These are phyloP conservation scores for Entophlyctis helioformis DNA, from an alignment of 192 early-diverging fungal species.

Conservation along the genomic window DNA sequence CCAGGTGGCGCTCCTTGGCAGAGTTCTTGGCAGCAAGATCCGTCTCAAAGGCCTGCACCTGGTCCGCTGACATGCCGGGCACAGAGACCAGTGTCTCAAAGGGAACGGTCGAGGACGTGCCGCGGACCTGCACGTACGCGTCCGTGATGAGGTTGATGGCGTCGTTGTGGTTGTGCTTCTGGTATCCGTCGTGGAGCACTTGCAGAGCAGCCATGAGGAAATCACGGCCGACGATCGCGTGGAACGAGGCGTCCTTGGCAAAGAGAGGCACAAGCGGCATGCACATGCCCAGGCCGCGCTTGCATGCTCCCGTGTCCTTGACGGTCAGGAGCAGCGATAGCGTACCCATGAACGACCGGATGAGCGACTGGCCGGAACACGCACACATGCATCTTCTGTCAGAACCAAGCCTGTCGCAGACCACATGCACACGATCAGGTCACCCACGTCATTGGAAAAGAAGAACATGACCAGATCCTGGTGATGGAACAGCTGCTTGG, in stretches of 20 bases:
- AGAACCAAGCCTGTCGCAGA: no score
- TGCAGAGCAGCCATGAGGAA: constrained; percentile 10
- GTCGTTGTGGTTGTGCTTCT: constrained; percentile 19
- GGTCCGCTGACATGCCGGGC: constrained; percentile 12
- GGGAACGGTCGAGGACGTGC: constrained; percentile 5
- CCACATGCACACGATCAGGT: no score
- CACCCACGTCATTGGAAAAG: no score
- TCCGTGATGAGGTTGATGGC: constrained; percentile 13
- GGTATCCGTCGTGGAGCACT: constrained; percentile 25
- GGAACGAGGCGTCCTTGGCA: constrained; percentile 1
- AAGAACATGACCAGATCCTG: no score
- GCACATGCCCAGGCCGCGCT: background rate
- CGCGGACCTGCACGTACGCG: constrained; percentile 13
- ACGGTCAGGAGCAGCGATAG: constrained; percentile 4
- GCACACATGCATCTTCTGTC: no score
- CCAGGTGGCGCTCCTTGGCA: constrained; percentile 4
- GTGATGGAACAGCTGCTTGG: no score
- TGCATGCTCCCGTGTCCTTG: constrained; percentile 8
- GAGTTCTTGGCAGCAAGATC: constrained; percentile 1
- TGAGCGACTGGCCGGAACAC: no score
- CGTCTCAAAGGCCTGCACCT: constrained; percentile 4
- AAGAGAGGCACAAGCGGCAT: constrained; percentile 5
- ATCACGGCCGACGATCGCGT: constrained; percentile 6
- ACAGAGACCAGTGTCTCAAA: constrained; percentile 14
- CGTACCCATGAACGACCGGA: background rate